These are phyloP conservation scores for Myxozyma mucilagina DNA, from an alignment of 805 yeast genomes.

Conservation along the genomic window DNA sequence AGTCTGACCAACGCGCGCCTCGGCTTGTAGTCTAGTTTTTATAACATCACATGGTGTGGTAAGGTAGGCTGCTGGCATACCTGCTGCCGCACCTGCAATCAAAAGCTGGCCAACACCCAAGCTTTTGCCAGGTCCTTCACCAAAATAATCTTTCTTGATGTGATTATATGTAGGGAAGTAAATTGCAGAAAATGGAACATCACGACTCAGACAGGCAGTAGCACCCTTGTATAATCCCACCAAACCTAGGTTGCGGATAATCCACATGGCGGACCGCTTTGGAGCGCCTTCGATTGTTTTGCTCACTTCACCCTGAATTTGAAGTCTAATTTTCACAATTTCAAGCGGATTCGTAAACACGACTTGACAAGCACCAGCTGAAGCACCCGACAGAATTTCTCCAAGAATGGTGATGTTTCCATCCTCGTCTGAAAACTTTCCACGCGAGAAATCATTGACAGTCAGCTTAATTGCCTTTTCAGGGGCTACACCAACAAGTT, in stretches of 20 bases:
- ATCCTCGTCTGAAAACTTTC: slow-evolving; percentile 58
- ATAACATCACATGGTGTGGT: slow-evolving; percentile 98
- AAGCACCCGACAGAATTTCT: slow-evolving; percentile 86
- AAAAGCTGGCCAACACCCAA: slow-evolving; percentile 83
- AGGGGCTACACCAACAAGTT: slow-evolving; percentile 95
- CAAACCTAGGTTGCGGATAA: slow-evolving; percentile 76
- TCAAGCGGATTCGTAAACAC: slow-evolving; percentile 94
- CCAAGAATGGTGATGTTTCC: slow-evolving; percentile 54
- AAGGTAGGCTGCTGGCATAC: slow-evolving; percentile 95
- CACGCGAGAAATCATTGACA: slow-evolving; percentile 84
- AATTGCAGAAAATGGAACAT: slow-evolving; percentile 94
- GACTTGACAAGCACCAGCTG: slow-evolving; percentile 97
- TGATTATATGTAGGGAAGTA: slow-evolving; percentile 97
- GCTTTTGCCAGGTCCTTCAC: slow-evolving; percentile 73
- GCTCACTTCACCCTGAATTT: slow-evolving; percentile 78
- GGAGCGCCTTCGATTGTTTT: slow-evolving; percentile 44
- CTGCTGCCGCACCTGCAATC: slow-evolving; percentile 89
- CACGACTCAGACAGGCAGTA: slow-evolving; percentile 85
- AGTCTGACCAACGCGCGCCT: slow-evolving; percentile 72
- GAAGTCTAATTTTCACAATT: slow-evolving; percentile 90
- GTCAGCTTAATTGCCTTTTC: slow-evolving; percentile 96
- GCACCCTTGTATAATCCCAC: slow-evolving; percentile 90
- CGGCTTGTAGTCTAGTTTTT: slow-evolving; percentile 90
- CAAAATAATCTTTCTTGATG: slow-evolving; percentile 75
- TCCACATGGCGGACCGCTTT: slow-evolving; percentile 62